These are phyloP conservation scores for Phytopythium kandeliae DNA, from an alignment of 352 stramenopile species.

Conservation along the genomic window DNA sequence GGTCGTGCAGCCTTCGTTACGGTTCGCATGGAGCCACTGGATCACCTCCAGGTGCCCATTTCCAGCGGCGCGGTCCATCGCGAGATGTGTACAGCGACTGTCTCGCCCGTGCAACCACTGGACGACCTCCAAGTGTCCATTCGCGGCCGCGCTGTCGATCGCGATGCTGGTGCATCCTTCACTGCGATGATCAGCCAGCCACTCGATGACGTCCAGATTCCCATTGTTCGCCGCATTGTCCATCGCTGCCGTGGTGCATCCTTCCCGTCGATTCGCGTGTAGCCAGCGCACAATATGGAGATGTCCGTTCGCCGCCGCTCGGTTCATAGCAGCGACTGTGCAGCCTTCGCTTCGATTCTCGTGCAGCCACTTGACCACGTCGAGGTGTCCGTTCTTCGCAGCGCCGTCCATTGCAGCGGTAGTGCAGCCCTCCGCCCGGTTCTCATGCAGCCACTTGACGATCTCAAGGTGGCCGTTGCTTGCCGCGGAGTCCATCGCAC, in stretches of 20 bases:
- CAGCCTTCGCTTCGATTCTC: conserved; percentile 23
- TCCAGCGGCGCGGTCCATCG: too few relatives aligned
- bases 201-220: conserved; percentile 1
- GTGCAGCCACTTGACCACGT: conserved; percentile 25
- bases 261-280: conserved; percentile 12
- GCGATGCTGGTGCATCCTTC: too few relatives aligned
- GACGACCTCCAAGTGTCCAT: too few relatives aligned
- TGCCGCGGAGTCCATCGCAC: not conserved
- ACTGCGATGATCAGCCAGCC: too few relatives aligned
- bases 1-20: not conserved
- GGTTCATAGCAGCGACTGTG: conserved; percentile 18
- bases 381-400: conserved; percentile 18
- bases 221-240: conserved; percentile 10
- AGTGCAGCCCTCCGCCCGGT: conserved; percentile 16
- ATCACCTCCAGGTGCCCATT: too few relatives aligned
- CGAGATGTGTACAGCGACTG: too few relatives aligned
- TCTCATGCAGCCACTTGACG: conserved; percentile 24
- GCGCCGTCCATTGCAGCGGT: too few relatives aligned
- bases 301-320: conserved; percentile 18
- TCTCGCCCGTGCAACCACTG: too few relatives aligned
- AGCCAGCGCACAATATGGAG: conserved; percentile 23
- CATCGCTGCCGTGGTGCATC: conserved; percentile 17
- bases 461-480: conserved; percentile 18
- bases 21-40: too few relatives aligned
- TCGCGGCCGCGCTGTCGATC: too few relatives aligned